These are phyloP conservation scores for Citrullus mucosospermus DNA, from an alignment of 306 rosid species.

Conservation along the genomic window DNA sequence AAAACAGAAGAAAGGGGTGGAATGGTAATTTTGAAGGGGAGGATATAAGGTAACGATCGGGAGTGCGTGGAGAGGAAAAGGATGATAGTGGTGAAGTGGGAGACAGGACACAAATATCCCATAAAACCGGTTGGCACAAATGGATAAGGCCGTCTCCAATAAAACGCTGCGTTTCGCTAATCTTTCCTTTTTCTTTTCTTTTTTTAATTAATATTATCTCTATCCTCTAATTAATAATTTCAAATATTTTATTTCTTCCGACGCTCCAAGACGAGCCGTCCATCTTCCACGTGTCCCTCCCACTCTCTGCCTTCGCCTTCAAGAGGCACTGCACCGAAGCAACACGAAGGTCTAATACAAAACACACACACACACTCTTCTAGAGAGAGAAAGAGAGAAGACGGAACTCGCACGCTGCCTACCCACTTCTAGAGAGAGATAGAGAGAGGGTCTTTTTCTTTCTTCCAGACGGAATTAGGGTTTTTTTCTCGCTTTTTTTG, in stretches of 20 bases:
- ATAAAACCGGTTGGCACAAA: not conserved
- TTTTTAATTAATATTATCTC: not conserved
- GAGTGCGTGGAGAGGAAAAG: slow-evolving; percentile 20
- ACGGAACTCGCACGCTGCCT: slow-evolving; percentile 3
- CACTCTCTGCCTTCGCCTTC: slow-evolving; percentile 42
- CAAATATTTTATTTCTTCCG: not conserved
- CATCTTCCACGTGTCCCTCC: slow-evolving; percentile 45
- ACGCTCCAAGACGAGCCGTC: not conserved
- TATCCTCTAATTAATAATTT: not conserved
- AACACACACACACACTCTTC: not conserved
- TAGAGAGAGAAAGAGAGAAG: not conserved
- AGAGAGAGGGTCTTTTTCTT: slow-evolving; percentile 8
- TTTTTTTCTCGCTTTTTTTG: not conserved
- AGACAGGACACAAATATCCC: slow-evolving; percentile 12
- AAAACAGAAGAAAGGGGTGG: not conserved
- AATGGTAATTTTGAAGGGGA: not conserved
- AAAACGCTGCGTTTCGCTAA: not conserved
- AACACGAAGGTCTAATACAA: slow-evolving; percentile 28
- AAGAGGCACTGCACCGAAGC: slow-evolving; percentile 46
- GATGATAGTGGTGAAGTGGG: slow-evolving; percentile 10
- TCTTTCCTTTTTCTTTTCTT: not conserved
- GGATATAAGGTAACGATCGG: not conserved
- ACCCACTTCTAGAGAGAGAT: not conserved
- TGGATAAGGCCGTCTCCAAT: slow-evolving; percentile 14
- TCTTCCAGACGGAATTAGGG: slow-evolving; percentile 11